Evolutionary conservation across 805 yeast species (phyloP), one percentile per base, ranked within the genome.

Genomic region (Yamadazyma kitorensis): DNA sequence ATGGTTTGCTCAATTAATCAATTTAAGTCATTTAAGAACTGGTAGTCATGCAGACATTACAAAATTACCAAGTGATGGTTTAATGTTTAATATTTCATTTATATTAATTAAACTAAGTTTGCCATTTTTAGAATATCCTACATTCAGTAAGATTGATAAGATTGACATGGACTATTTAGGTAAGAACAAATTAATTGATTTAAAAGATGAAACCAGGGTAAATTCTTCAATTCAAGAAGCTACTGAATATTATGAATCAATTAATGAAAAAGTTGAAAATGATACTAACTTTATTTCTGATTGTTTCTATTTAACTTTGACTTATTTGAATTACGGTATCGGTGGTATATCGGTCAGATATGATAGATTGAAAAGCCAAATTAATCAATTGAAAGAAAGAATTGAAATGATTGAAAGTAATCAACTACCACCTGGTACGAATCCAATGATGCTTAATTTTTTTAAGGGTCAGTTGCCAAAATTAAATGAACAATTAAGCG

Each of bases 261-360:
- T 60, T 25, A 54, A 64, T 9, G 52, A 57, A n/a, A 58, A 41
- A 55, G n/a, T n/a, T n/a, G 72, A 18, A 43, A 31, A 27, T 6
- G 16, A 41, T n/a, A 41, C 63, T 24, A 91, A 93, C 50, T 93
- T 93, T 55, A 86, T 93, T n/a, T 80, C 96, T 6, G 93, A 91
- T 45, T 82, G 95, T 49, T 93, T 88, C 57, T 93, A 72, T 51
- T 55, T 93, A 36, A 78, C 89, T 5, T 66, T 83, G 33, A 79
- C 95, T 0, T 88, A 82, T 54, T 59, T 86, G 31, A 89, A 91
- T 46, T 93, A 84, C 60, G 98, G 98, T 27, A 64, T 86, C 26
- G 95, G 95, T 16, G 98, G 97, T 31, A 61, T 83, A 0, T 59
- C 74, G 37, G 70, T 77, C 28, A 56, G 55, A 29, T 76, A 78